These are phyloP conservation scores for Phytophthora fragariaefolia DNA, from an alignment of 352 stramenopile species.

Conservation along the genomic window DNA sequence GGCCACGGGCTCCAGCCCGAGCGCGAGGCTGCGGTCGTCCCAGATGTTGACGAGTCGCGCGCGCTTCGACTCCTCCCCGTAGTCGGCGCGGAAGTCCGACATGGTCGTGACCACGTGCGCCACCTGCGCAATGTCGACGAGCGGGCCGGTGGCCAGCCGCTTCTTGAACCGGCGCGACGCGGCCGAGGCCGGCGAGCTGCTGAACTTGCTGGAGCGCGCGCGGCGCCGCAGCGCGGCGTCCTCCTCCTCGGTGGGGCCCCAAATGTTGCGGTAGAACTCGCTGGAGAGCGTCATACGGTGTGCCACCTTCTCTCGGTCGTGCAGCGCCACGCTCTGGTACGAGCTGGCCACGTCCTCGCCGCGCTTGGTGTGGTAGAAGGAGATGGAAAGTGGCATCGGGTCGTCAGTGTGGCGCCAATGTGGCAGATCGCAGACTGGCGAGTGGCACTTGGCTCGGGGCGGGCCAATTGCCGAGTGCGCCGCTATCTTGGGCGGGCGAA, in stretches of 20 bases:
- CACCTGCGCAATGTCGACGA: slow-evolving; percentile 78
- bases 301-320: slow-evolving; percentile 44
- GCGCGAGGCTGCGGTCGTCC: slow-evolving; percentile 43
- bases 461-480: slow-evolving; percentile 38
- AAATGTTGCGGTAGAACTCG: slow-evolving; percentile 75
- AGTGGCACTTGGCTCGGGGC: slow-evolving; percentile 19
- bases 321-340: slow-evolving; percentile 44
- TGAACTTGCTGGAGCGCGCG: slow-evolving; percentile 29
- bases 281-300: slow-evolving; percentile 45
- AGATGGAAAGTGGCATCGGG: slow-evolving; percentile 54
- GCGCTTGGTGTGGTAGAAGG: slow-evolving; percentile 51
- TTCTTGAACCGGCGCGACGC: slow-evolving; percentile 45
- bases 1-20: slow-evolving; percentile 24
- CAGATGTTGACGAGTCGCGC: slow-evolving; percentile 60
- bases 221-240: slow-evolving; percentile 29
- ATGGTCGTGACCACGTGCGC: slow-evolving; percentile 72
- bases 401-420: too few relatives aligned
- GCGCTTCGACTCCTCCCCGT: slow-evolving; percentile 42
- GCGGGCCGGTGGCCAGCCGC: slow-evolving; percentile 38
- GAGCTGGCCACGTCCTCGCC: slow-evolving; percentile 25
- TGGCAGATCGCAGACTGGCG: slow-evolving; percentile 23
- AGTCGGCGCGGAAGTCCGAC: slow-evolving; percentile 76
- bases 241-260: slow-evolving; percentile 43
- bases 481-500: slow-evolving; percentile 13
- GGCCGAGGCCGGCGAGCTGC: slow-evolving; percentile 23